phyloP scores from a whole-genome alignment of 2,329 filamentous ascomycete genomes.

The Botrytis fragariae region DNA sequence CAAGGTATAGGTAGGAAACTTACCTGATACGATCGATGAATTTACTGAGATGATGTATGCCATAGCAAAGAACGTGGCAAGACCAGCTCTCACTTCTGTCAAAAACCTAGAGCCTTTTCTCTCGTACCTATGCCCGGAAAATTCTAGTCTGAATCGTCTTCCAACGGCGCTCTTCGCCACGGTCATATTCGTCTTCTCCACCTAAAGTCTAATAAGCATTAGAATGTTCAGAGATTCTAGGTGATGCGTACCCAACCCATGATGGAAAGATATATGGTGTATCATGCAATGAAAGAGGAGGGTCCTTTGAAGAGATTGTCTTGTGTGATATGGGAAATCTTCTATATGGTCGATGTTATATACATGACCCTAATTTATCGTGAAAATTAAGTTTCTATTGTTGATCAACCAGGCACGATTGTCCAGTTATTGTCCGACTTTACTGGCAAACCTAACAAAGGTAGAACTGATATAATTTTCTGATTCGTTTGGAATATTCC shows the following conservation, averaged over 20 bases:
- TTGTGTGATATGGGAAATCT: background rate
- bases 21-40: conserved; percentile 45
- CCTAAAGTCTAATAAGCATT: conserved; percentile 48
- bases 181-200: conserved; percentile 45
- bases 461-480: background rate
- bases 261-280: conserved; percentile 6
- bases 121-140: conserved; percentile 64
- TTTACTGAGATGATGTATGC: conserved; percentile 70
- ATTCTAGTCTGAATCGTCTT: conserved; percentile 75
- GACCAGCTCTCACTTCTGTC: conserved; percentile 78
- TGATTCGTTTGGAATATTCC: background rate
- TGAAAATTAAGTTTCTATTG: background rate
- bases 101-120: conserved; percentile 69
- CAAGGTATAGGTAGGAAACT: background rate
- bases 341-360: conserved; percentile 9
- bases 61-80: conserved; percentile 71
- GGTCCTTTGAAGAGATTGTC: background rate
- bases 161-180: conserved; percentile 67
- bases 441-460: conserved; percentile 59
- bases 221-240: conserved; percentile 28
- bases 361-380: background rate
- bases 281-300: background rate
- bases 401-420: conserved; percentile 6
- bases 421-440: conserved; percentile 17
- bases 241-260: conserved; percentile 36